Conservation (phyloP, 371 early-diverging fungal genomes). For the Syncephalastrum monosporum region DNA sequence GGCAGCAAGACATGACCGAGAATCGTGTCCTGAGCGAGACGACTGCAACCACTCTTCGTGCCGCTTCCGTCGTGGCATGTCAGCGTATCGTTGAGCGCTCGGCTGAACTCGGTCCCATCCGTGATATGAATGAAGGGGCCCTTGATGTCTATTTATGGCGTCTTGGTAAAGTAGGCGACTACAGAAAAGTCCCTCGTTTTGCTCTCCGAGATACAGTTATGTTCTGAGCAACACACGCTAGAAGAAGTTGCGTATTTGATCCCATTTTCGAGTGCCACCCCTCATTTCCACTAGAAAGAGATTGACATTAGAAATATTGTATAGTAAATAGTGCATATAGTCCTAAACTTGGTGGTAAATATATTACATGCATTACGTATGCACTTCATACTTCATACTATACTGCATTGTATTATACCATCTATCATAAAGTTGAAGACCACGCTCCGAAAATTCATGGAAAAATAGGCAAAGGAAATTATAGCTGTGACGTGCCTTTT, state of each 20-base stretch:
- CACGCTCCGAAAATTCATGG: too few relatives aligned
- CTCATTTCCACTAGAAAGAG: too few relatives aligned
- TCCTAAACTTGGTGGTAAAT: too few relatives aligned
- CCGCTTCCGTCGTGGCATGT: constrained; percentile 69
- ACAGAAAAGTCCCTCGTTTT: constrained; percentile 59
- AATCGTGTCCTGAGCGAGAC: constrained; percentile 51
- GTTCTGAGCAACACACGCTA: constrained; percentile 38
- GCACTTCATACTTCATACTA: too few relatives aligned
- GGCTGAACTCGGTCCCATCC: constrained; percentile 11
- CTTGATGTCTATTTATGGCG: constrained; percentile 72
- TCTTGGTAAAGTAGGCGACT: constrained; percentile 66
- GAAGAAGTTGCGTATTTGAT: background rate
- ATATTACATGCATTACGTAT: too few relatives aligned
- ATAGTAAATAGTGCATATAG: too few relatives aligned
- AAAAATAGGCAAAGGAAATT: too few relatives aligned
- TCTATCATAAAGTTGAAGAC: too few relatives aligned
- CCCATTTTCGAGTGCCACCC: too few relatives aligned
- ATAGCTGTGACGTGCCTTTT: too few relatives aligned
- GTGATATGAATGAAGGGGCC: constrained; percentile 51
- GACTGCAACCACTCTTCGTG: constrained; percentile 61
- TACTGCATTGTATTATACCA: too few relatives aligned
- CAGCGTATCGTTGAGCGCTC: constrained; percentile 53
- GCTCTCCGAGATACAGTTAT: constrained; percentile 67
- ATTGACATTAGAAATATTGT: too few relatives aligned
- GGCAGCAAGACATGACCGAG: constrained; percentile 50